phyloP scores from a whole-genome alignment of 106 monocot genomes.

The Vanilla planifolia region DNA sequence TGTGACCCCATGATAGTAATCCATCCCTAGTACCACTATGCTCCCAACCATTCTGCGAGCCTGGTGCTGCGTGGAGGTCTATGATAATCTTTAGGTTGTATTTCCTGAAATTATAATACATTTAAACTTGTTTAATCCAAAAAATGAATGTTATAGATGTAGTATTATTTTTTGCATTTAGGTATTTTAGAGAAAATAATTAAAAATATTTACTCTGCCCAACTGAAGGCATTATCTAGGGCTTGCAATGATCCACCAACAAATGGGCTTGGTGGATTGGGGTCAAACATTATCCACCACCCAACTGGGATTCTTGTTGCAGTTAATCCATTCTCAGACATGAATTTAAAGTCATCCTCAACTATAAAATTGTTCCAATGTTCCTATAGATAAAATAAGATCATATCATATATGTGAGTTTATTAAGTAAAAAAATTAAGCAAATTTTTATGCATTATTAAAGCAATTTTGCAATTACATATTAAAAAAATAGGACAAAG shows the following conservation, averaged over 20 bases:
- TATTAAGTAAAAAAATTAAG: too few species aligned
- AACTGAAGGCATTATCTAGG: constrained; percentile 7
- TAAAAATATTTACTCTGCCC: constrained; percentile 6
- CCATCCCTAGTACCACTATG: constrained; percentile 78
- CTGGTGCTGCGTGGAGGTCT: constrained; percentile 47
- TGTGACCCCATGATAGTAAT: constrained; percentile 44
- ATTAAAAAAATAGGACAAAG: too few species aligned
- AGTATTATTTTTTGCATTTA: neutral
- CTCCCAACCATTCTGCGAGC: constrained; percentile 42
- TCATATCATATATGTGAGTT: too few species aligned
- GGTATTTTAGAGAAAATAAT: neutral
- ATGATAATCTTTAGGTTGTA: constrained; percentile 37
- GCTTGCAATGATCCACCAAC: constrained; percentile 10
- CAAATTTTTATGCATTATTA: too few species aligned
- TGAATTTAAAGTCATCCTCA: constrained; percentile 55
- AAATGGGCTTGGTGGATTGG: constrained; percentile 2
- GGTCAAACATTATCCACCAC: constrained; percentile 5
- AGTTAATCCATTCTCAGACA: constrained; percentile 13
- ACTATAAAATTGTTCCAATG: constrained; percentile 13
- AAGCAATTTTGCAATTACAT: too few species aligned
- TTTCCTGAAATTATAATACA: constrained; percentile 14
- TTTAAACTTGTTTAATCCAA: too few species aligned
- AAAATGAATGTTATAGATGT: neutral
- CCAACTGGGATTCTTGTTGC: constrained; percentile 1
- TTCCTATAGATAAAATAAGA: neutral